Conservation (phyloP, 2,329 filamentous ascomycete species). For the Aspergillus alliaceus region DNA sequence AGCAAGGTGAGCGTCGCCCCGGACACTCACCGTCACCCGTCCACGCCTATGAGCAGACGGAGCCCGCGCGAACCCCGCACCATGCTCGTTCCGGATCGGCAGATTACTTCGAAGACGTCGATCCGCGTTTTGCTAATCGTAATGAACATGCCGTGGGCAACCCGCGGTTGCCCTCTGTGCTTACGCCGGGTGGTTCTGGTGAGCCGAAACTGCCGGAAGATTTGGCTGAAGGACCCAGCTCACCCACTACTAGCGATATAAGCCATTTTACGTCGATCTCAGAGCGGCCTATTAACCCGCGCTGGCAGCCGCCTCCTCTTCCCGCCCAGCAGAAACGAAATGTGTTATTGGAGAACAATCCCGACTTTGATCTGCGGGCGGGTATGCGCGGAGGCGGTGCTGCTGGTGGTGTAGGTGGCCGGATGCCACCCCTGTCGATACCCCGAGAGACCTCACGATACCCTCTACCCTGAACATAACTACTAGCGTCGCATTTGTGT, state of each 20-base stretch:
- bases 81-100: constrained; percentile 39
- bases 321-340: constrained; percentile 61
- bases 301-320: constrained; percentile 62
- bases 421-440: constrained; percentile 27
- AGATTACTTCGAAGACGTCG: constrained; percentile 88
- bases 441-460: constrained; percentile 22
- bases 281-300: constrained; percentile 83
- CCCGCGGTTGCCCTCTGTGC: constrained; percentile 32
- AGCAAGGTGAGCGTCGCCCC: constrained; percentile 15
- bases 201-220: constrained; percentile 48
- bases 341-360: constrained; percentile 74
- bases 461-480: constrained; percentile 22
- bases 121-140: constrained; percentile 71
- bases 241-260: constrained; percentile 73
- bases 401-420: constrained; percentile 18
- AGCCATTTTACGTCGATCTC: constrained; percentile 89
- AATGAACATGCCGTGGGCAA: constrained; percentile 29
- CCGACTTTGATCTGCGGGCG: constrained; percentile 75
- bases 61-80: constrained; percentile 20
- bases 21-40: constrained; percentile 18
- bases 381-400: constrained; percentile 23
- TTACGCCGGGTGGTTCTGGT: constrained; percentile 42
- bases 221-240: constrained; percentile 62
- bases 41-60: constrained; percentile 21
- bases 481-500: background rate